Percentiles rank a stretch among this genome's conserved stretches.
phyloP scores from a whole-genome alignment of 1,284 basidiomycete species.

The Cryptococcus neoformans region DNA sequence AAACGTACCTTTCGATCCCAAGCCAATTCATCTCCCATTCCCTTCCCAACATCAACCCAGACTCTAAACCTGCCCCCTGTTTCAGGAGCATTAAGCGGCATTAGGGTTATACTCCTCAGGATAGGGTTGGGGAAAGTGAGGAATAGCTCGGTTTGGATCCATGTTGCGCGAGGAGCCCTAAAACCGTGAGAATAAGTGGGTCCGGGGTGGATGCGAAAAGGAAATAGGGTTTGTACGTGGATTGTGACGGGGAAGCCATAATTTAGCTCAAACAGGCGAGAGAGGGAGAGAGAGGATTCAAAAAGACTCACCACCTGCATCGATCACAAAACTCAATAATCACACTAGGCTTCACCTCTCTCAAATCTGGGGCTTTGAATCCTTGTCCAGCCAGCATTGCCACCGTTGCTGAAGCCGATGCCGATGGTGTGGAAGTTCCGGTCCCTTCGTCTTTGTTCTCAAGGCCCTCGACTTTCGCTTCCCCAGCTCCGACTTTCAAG shows the following conservation, averaged over 20 bases:
- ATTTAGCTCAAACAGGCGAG: too few relatives aligned
- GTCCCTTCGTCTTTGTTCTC: too few relatives aligned
- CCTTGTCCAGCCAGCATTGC: too few relatives aligned
- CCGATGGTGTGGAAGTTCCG: too few relatives aligned
- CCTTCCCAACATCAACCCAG: conserved; percentile 59
- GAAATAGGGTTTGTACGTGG: not conserved
- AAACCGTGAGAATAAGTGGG: not conserved
- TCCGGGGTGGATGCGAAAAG: not conserved
- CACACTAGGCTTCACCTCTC: conserved; percentile 24
- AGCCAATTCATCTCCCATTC: conserved; percentile 34
- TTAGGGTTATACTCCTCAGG: conserved; percentile 57
- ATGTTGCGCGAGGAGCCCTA: conserved; percentile 63
- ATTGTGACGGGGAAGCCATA: not conserved
- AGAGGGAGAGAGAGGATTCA: not conserved
- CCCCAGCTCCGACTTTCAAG: too few relatives aligned
- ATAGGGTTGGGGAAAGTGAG: conserved; percentile 78
- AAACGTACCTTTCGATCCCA: conserved; percentile 49
- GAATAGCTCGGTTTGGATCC: conserved; percentile 84
- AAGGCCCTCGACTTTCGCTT: too few relatives aligned
- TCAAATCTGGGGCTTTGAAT: conserved; percentile 1
- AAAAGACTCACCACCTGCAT: conserved; percentile 55
- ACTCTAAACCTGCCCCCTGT: conserved; percentile 83
- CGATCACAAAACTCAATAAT: conserved; percentile 75
- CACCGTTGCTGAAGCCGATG: too few relatives aligned
- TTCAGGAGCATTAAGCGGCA: conserved; percentile 73